Conservation (phyloP, 306 rosid species). For the Datisca glomerata region DNA sequence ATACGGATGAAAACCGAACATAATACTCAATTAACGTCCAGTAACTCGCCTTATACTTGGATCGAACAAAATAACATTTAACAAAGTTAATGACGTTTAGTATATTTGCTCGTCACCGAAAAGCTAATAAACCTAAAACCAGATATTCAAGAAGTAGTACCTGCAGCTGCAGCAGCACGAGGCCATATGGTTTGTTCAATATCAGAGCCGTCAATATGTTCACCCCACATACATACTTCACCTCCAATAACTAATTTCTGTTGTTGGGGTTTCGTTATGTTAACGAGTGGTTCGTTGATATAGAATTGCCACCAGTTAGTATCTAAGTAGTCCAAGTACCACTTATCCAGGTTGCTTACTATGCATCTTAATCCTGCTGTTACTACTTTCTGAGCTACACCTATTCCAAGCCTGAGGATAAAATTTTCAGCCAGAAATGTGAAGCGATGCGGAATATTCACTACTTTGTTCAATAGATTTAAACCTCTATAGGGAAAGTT, state of each 20-base stretch:
- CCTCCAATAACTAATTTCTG: slow-evolving; percentile 29
- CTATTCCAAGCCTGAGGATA: slow-evolving; percentile 22
- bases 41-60: no score
- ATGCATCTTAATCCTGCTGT: slow-evolving; percentile 35
- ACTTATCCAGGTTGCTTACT: slow-evolving; percentile 42
- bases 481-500: no score
- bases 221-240: slow-evolving; percentile 42
- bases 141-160: slow-evolving; percentile 7
- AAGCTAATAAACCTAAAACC: no score
- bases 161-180: slow-evolving; percentile 45
- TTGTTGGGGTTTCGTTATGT: slow-evolving; percentile 19
- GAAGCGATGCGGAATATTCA: slow-evolving; percentile 1
- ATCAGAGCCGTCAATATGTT: slow-evolving; percentile 24
- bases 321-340: slow-evolving; percentile 37
- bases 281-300: slow-evolving; percentile 25
- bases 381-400: slow-evolving; percentile 24
- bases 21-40: no score
- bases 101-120: no score
- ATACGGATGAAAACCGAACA: no score
- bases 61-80: no score
- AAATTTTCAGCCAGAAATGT: not conserved
- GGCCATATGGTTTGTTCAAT: slow-evolving; percentile 40
- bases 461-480: no score
- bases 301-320: slow-evolving; percentile 27
- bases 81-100: no score